Evolutionary conservation across 192 early-diverging fungal species (phyloP).

Genomic region (Umbelopsis isabellina): DNA sequence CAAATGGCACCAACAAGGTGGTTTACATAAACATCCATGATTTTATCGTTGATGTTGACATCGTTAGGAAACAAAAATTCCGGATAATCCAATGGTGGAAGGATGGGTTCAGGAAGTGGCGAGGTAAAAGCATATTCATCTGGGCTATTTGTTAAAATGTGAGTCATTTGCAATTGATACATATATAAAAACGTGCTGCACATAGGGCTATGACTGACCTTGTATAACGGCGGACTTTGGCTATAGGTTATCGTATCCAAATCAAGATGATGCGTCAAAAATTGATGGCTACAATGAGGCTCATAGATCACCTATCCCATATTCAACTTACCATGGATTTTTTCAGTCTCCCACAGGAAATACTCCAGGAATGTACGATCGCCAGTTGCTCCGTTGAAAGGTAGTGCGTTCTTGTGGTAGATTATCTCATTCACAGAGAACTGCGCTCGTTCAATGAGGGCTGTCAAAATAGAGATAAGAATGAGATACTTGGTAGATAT

Average conservation of each 20-base stretch:
- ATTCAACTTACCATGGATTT: slow-evolving; percentile 75
- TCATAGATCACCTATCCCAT: too few species aligned
- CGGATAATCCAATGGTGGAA: slow-evolving; percentile 84
- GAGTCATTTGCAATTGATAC: background rate
- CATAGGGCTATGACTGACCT: slow-evolving; percentile 30
- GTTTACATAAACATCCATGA: slow-evolving; percentile 82
- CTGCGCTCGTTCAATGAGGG: slow-evolving; percentile 92
- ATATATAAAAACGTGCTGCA: too few species aligned
- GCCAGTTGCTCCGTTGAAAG: slow-evolving; percentile 61
- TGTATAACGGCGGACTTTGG: slow-evolving; percentile 81
- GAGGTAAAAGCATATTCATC: slow-evolving; percentile 95
- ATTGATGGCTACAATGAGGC: too few species aligned
- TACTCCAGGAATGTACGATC: slow-evolving; percentile 85
- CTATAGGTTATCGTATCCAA: slow-evolving; percentile 29
- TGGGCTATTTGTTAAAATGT: slow-evolving; percentile 52
- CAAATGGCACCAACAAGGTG: slow-evolving; percentile 84
- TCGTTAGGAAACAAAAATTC: slow-evolving; percentile 70
- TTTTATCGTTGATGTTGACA: slow-evolving; percentile 87
- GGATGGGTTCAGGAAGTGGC: slow-evolving; percentile 81
- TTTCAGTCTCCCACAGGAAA: slow-evolving; percentile 90
- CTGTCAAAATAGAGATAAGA: slow-evolving; percentile 45
- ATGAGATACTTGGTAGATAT: background rate
- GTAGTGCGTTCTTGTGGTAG: slow-evolving; percentile 71
- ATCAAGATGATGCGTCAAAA: background rate
- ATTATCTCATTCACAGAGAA: slow-evolving; percentile 84